These are phyloP conservation scores for Xylariaceae sp. DNA, from an alignment of 2,329 filamentous ascomycete species.

Conservation along the genomic window DNA sequence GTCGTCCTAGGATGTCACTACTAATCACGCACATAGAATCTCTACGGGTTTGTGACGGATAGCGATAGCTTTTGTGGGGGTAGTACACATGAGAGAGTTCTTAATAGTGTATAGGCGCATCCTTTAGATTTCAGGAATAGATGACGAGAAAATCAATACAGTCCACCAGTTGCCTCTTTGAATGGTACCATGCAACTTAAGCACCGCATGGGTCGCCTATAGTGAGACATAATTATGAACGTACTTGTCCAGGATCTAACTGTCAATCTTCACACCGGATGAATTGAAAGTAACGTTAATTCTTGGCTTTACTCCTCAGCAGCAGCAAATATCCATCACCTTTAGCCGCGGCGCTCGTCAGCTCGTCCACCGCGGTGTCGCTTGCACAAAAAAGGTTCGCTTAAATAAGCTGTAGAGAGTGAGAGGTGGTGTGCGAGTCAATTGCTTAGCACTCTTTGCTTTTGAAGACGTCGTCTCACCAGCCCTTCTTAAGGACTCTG, in stretches of 20 bases:
- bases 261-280: conserved; percentile 6
- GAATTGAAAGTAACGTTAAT: conserved; percentile 8
- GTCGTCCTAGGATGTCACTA: not conserved
- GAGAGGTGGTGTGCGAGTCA: too few species aligned
- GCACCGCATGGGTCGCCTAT: not conserved
- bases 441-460: too few species aligned
- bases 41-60: conserved; percentile 32
- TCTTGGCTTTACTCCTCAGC: too few species aligned
- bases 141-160: conserved; percentile 2
- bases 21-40: conserved; percentile 19
- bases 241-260: not conserved
- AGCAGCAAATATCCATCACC: not conserved
- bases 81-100: too few species aligned
- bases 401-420: too few species aligned
- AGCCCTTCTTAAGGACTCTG: too few species aligned
- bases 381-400: not conserved
- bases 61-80: conserved; percentile 26
- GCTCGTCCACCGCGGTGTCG: conserved; percentile 1
- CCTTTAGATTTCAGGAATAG: too few species aligned
- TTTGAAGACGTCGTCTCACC: too few species aligned
- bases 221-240: not conserved
- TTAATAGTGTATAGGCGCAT: too few species aligned
- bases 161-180: too few species aligned
- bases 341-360: conserved; percentile 21
- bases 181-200: not conserved